Base-by-base conservation (phyloP, 257 asterid genomes). In the Plectranthus barbatus region DNA sequence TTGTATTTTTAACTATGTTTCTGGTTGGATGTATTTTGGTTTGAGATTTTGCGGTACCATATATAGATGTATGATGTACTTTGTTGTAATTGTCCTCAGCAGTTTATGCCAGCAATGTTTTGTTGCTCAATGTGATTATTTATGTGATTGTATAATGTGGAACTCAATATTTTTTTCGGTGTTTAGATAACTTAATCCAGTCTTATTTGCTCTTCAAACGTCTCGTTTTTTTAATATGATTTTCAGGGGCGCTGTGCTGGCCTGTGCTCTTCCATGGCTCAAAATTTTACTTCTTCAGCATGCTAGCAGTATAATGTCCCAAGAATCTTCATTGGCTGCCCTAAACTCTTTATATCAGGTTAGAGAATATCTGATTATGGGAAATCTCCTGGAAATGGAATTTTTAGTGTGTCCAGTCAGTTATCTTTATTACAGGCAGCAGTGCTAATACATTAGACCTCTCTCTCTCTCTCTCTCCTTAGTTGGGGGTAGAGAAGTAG, bases 181-280 rank as follows among this genome's bases (percentile, higher is more conserved):
- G 5, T 31, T 31, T 15, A n/a, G 26, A 65, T 49, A 37, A 41
- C n/a, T 9, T 54, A 39, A 41, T 8, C n/a, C 20, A 3, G 44
- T 49, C 23, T 40, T n/a, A 40, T 37, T 12, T 9, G 33, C 20
- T 49, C 15, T 62, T 46, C 26, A 15, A 21, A 34, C 21, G 40
- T 49, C 42, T 42, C 62, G 4, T 45, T 49, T 37, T 44, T 62
- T 36, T n/a, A n/a, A 12, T 62, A 66, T 44, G 21, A 54, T 60
- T 74, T 52, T 71, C 81, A 90, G 97, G 83, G 99, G 99, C 12
- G 85, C 88, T 68, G 90, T 87, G 63, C 44, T 93, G 75, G 95
- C 88, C 44, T 83, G 95, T 84, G 85, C 97, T 73, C 87, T 93
- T 79, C 94, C 97, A 59, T 93, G 99, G 99, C 87, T 90, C 41